Base-by-base conservation (phyloP, 2,329 filamentous ascomycete genomes). In the Lachnum nothofagi region DNA sequence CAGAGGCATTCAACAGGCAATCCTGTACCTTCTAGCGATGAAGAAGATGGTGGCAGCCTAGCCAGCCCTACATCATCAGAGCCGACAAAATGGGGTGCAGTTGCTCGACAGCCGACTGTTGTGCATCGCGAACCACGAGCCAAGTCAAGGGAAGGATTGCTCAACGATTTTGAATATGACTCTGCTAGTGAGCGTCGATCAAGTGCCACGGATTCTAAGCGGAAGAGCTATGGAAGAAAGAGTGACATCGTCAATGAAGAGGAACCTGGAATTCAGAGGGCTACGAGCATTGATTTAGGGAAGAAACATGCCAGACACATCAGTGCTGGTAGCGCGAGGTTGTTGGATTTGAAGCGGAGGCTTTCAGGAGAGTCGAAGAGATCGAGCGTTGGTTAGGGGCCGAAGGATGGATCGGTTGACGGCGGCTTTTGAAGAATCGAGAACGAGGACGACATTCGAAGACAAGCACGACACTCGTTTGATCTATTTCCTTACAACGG, bases 311-410 rank as follows among this genome's bases (percentile, higher is more conserved):
- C 73, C 17, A 77, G 84, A 46, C 85, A 85, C 55, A 82, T 90
- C 61, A 91, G 86, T 61, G 85, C 86, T 38, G 87, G 87, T 42
- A 91, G 85, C 62, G 86, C 86, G 9, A 86, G 81, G 67, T 68
- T 91, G 44, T 70, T 93, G 42, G 82, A 90, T 42, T 74, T 91
- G 40, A 75, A 76, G 17, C 74, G 79, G 19, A 73, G 77, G 22
- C 65, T 66, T 38, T 84, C 79, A 19, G 67, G 69, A 10, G 80
- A 83, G 54, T 69, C 67, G 35, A 74, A 70, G 62, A 67, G 67
- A 57, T 66, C 63, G 45, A 61, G 52, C 43, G 61, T 57, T 38
- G 53, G 46, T 37, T 59, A 55, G 45, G 49, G 48, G 35, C 42
- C 46, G 45, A 35, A 44, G 40, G 44, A 44, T 42, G 23, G 44